Base-by-base conservation (phyloP, 2,329 filamentous ascomycete genomes). In the Fusarium graminum region DNA sequence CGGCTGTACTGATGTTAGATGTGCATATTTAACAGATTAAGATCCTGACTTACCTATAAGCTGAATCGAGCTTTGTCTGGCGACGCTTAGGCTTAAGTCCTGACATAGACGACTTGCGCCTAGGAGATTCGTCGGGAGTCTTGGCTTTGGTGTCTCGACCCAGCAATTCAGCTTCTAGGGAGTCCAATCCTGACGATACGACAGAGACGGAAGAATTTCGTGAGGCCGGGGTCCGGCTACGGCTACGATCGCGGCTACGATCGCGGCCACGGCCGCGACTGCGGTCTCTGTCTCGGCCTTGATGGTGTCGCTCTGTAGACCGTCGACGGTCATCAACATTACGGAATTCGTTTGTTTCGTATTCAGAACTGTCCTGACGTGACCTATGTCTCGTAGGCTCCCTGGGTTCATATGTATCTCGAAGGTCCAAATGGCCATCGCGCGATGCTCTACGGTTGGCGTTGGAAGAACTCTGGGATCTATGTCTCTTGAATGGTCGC, bases 151-250 rank as follows among this genome's bases (percentile, higher is more conserved):
- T 59, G 13, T 78, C 70, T 12, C 74, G 71, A 32, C 78, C 78
- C 2, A 80, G 65, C 3, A 80, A 74, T 52, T 79, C 78, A 3
- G 78, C 78, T 59, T 80, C 78, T 11, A 80, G 61, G 8, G 76
- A 79, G 55, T 78, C 77, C 40, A 80, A 63, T 9, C 78, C 78
- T 11, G 78, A 80, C 3, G 76, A 77, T 32, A 73, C 72, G 46
- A 66, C 73, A 17, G 75, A 75, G 16, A 74, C 66, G 6, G 74
- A 75, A 28, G 76, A 77, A 36, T 68, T 69, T 28, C 73, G 65
- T 6, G 76, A 77, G 16, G 63, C 69, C 25, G 68, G 67, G 7
- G 76, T 74, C 47, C 65, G 70, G 32, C 44, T 56, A 47, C 55
- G 55, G 36, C 50, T 50, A 10, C 47, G 58, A 26, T 43, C 50